Percentiles rank a stretch among this genome's conserved stretches.
Conservation (phyloP, 1,139 yeast species). For the Taiozyma sp. region DNA sequence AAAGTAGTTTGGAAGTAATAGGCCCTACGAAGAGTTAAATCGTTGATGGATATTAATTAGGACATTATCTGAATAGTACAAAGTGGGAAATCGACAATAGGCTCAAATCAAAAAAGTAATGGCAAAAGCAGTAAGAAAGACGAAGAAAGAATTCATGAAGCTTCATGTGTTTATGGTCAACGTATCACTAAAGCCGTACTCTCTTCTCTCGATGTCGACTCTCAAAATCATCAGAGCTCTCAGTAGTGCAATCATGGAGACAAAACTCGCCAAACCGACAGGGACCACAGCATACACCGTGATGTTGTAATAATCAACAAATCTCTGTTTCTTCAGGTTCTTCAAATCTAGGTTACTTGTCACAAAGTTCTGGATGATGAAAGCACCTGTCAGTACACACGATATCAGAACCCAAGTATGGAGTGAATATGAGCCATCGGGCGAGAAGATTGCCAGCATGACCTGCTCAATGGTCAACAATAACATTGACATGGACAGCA, state of each 20-base stretch:
- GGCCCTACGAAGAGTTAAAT: neutral
- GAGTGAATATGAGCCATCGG: slow-evolving; percentile 55
- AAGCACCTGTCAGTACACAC: slow-evolving; percentile 77
- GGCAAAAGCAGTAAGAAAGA: neutral
- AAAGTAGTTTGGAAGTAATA: neutral
- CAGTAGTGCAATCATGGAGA: slow-evolving; percentile 82
- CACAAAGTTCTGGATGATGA: slow-evolving; percentile 81
- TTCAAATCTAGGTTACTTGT: slow-evolving; percentile 76
- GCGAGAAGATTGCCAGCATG: slow-evolving; percentile 54
- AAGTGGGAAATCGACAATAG: neutral
- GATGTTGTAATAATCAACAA: slow-evolving; percentile 76
- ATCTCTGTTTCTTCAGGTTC: slow-evolving; percentile 35
- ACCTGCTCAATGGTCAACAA: slow-evolving; percentile 67
- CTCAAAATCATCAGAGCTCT: slow-evolving; percentile 71
- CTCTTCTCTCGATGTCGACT: slow-evolving; percentile 50
- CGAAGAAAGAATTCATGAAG: neutral
- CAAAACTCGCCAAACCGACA: slow-evolving; percentile 88
- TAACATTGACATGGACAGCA: slow-evolving; percentile 74
- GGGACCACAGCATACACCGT: slow-evolving; percentile 97
- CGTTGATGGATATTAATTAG: neutral
- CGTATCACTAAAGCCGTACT: slow-evolving; percentile 2
- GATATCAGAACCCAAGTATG: slow-evolving; percentile 92
- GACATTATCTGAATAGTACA: neutral
- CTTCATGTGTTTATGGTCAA: neutral
- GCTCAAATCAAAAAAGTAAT: neutral